These are phyloP conservation scores for Leccinum longicurvipes DNA, from an alignment of 768 basidiomycete genomes.

Conservation along the genomic window DNA sequence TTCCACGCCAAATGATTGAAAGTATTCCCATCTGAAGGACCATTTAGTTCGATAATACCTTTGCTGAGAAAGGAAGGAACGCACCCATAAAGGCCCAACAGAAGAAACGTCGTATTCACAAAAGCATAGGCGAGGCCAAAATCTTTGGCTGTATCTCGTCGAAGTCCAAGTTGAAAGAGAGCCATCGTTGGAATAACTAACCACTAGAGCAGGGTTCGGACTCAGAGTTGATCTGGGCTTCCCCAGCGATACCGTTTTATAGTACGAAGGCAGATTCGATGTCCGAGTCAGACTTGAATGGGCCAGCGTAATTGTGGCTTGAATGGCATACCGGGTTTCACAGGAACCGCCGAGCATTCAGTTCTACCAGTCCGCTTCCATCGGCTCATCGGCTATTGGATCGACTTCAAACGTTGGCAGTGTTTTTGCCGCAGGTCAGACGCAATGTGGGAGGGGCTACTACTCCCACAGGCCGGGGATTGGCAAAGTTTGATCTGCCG, in stretches of 20 bases:
- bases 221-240: too few relatives aligned
- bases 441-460: too few relatives aligned
- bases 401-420: not conserved
- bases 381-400: not conserved
- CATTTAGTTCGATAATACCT: not conserved
- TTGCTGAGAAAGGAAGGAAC: not conserved
- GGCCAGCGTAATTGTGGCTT: too few relatives aligned
- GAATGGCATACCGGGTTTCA: too few relatives aligned
- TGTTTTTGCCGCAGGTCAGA: not conserved
- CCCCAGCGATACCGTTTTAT: not conserved
- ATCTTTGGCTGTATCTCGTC: conserved; percentile 13
- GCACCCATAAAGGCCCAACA: conserved; percentile 21
- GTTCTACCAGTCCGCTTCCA: too few relatives aligned
- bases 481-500: too few relatives aligned
- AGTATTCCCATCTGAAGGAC: conserved; percentile 25
- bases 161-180: conserved; percentile 6
- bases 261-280: not conserved
- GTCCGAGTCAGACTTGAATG: too few relatives aligned
- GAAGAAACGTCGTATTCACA: conserved; percentile 8
- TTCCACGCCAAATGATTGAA: conserved; percentile 17
- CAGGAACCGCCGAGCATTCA: too few relatives aligned
- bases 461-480: too few relatives aligned
- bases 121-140: not conserved
- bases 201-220: too few relatives aligned
- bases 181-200: conserved; percentile 10